These are phyloP conservation scores for Gastrolobium villosum DNA, from an alignment of 306 rosid genomes.

Conservation along the genomic window DNA sequence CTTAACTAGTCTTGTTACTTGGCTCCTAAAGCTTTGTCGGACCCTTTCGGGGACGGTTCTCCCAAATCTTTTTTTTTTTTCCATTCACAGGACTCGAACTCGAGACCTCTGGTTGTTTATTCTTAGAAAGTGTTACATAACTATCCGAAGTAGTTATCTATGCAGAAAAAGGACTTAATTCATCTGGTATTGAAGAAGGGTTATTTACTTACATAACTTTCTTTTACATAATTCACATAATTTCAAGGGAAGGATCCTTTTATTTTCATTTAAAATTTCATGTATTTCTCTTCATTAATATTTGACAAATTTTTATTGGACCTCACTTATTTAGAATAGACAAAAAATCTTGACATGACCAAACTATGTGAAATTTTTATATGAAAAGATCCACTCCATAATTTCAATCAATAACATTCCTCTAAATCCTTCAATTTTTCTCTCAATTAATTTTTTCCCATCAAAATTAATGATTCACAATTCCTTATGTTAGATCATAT, in stretches of 20 bases:
- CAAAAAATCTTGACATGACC: too few species aligned
- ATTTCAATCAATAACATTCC: background rate
- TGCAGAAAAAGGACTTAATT: background rate
- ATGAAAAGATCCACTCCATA: too few species aligned
- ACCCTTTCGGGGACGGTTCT: too few species aligned
- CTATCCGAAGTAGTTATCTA: background rate
- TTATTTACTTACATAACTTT: background rate
- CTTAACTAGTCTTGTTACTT: background rate
- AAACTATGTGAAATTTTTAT: too few species aligned
- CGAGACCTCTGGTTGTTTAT: background rate
- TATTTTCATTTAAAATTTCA: too few species aligned
- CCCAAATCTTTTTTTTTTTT: too few species aligned
- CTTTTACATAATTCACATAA: background rate
- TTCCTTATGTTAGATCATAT: background rate
- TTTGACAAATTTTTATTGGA: too few species aligned
- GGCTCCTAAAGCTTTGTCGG: background rate
- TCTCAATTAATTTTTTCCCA: background rate
- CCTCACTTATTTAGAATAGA: too few species aligned
- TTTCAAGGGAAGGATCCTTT: too few species aligned
- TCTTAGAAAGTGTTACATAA: background rate
- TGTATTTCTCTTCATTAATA: too few species aligned
- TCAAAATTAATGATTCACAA: background rate
- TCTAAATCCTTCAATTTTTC: background rate
- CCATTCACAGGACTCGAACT: too few species aligned
- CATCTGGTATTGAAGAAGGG: background rate